phyloP scores from a whole-genome alignment of 2,329 filamentous ascomycete genomes.

The Corinectria fuckeliana region DNA sequence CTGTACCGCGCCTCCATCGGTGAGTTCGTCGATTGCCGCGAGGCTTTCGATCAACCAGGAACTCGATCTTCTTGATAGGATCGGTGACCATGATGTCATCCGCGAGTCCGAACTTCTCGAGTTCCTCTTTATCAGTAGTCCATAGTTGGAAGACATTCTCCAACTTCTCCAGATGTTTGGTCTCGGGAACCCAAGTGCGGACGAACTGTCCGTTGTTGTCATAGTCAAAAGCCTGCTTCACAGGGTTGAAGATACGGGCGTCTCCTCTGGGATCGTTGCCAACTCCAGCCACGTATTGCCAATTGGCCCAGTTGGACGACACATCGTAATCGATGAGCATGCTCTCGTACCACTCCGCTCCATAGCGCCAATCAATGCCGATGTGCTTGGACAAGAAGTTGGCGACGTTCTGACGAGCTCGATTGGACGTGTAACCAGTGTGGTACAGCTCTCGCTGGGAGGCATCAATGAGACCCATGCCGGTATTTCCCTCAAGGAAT shows the following conservation, averaged over 20 bases:
- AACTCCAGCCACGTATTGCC: constrained; percentile 82
- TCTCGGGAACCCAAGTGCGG: constrained; percentile 74
- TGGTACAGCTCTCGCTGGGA: constrained; percentile 75
- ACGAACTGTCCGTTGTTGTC: constrained; percentile 74
- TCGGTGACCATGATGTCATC: constrained; percentile 70
- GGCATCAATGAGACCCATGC: constrained; percentile 79
- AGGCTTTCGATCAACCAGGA: constrained; percentile 61
- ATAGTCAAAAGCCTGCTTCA: constrained; percentile 82
- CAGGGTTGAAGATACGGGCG: constrained; percentile 78
- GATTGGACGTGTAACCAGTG: constrained; percentile 81
- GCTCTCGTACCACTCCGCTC: constrained; percentile 83
- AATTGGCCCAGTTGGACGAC: constrained; percentile 80
- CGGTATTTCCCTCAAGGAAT: constrained; percentile 72
- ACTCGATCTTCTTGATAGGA: constrained; percentile 70
- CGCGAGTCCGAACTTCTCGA: constrained; percentile 61
- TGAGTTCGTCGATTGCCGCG: constrained; percentile 32
- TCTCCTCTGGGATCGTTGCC: constrained; percentile 79
- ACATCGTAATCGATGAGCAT: constrained; percentile 79
- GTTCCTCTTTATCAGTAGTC: constrained; percentile 65
- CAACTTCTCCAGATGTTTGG: constrained; percentile 59
- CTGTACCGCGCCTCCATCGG: constrained; percentile 33
- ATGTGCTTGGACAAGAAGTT: constrained; percentile 77
- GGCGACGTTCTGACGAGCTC: constrained; percentile 78
- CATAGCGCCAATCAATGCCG: constrained; percentile 78
- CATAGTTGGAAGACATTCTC: constrained; percentile 74